Evolutionary conservation across 78 protist genomes (phyloP).

Genomic region (Dictyostelium discoideum): dicty_2.7 NC_007091.3:4063501-4064000

Average conservation of each 20-base stretch:
- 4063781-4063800: background rate
- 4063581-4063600: background rate
- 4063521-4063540: slow-evolving; percentile 2
- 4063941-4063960: slow-evolving; percentile 15
- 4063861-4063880: background rate
- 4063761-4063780: background rate
- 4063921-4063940: background rate
- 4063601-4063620: background rate
- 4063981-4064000: slow-evolving; percentile 45
- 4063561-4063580: background rate
- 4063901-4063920: background rate
- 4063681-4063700: background rate
- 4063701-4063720: background rate
- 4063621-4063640: background rate
- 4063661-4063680: background rate
- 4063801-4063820: background rate
- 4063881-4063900: background rate
- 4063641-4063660: background rate
- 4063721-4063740: background rate
- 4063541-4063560: background rate
- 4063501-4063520: background rate
- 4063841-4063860: background rate
- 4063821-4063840: background rate
- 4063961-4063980: background rate
- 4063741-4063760: background rate